Base-by-base conservation (phyloP, 2,329 filamentous ascomycete genomes). In the Pezicula radicicola region DNA sequence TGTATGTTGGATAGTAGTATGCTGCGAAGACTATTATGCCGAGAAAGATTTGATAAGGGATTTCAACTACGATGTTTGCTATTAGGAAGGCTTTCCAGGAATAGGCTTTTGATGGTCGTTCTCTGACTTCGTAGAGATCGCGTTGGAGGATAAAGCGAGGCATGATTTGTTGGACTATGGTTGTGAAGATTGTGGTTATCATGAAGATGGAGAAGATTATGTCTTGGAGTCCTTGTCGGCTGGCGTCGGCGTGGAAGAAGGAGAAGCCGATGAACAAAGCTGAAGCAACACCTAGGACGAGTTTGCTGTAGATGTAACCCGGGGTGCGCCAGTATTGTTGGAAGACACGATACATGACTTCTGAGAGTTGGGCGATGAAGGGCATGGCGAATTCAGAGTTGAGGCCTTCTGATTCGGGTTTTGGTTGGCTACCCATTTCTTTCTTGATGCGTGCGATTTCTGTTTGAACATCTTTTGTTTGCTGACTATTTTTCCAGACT, bases 21-120 rank as follows among this genome's bases (percentile, higher is more conserved):
- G 79, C 85, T 61, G 89, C 80, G 73, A 77, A 96, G 73, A 92
- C 87, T 62, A 95, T 71, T 16, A 86, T 77, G 1, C 84, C 83
- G 75, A 90, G 86, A 39, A 95, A 68, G 0, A 84, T 80, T 66
- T 95, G 91, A 82, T 89, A 96, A 0, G 91, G 90, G 4, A 96
- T 76, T 68, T 96, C 92, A 49, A 93, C 89, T 30, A 91, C 71
- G 59, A 96, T 88, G 40, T 66, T 67, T 8, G 64, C 61, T 2
- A 66, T 62, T 2, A 68, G 46, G 53, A 68, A 68, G 1, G 63
- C 66, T 21, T 55, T 60, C 66, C 65, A 68, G 79, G 48, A 55
- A 45, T 68, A 68, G 3, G 62, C 55, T 44, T 66, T 67, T 2
- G 63, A 66, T n/a, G 64, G 65, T 2, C 63, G 57, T 41, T 68